Evolutionary conservation across 768 basidiomycete genomes (phyloP).

Genomic region (Leucosporidium yakuticum): DNA sequence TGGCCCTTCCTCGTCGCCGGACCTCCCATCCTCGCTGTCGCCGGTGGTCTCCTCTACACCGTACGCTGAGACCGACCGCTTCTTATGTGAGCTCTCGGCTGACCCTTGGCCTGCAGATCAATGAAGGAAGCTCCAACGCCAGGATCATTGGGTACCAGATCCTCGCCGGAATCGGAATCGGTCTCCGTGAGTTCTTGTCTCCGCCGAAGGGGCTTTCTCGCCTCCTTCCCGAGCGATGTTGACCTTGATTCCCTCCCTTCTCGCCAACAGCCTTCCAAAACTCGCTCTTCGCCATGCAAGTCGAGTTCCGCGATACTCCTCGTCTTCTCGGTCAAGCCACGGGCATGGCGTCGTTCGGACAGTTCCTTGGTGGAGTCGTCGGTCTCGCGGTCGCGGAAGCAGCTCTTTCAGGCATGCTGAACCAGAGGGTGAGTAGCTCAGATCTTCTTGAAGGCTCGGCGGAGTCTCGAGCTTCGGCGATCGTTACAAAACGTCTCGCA

Average conservation of each 20-base stretch:
- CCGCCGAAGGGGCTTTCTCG: too few relatives aligned
- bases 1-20: constrained; percentile 45
- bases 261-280: too few relatives aligned
- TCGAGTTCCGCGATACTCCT: constrained; percentile 31
- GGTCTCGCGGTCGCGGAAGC: constrained; percentile 44
- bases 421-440: constrained; percentile 15
- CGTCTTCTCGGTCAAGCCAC: constrained; percentile 40
- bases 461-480: too few relatives aligned
- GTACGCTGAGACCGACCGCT: background rate
- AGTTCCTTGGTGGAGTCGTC: constrained; percentile 42
- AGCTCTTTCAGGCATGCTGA: constrained; percentile 43
- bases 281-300: constrained; percentile 36
- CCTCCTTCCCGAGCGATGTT: too few relatives aligned
- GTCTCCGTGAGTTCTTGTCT: constrained; percentile 17
- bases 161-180: constrained; percentile 45
- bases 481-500: too few relatives aligned
- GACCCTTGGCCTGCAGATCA: constrained; percentile 30
- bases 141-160: constrained; percentile 44
- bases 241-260: too few relatives aligned
- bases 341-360: constrained; percentile 31
- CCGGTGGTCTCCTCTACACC: constrained; percentile 42
- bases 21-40: constrained; percentile 43
- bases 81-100: background rate
- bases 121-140: constrained; percentile 18
- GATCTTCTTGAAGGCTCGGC: too few relatives aligned